A percentile compares a stretch with the other conserved stretches of the same genome.
Conservation (phyloP, 2,329 filamentous ascomycete genomes). For the Neofusicoccum umdonicola region DNA sequence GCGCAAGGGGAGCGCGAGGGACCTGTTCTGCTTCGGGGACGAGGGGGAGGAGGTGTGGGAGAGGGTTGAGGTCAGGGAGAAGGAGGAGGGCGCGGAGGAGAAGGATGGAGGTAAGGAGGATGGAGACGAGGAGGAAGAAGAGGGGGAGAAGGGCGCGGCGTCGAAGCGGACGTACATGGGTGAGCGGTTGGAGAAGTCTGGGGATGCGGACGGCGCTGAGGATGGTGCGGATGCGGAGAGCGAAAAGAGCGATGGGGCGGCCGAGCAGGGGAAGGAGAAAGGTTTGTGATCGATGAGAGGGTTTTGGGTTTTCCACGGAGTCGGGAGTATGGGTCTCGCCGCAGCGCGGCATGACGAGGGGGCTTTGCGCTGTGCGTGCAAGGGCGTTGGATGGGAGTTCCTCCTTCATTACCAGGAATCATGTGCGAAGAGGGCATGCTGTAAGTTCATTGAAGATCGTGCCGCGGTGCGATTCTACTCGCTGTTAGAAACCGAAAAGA, state of each 20-base stretch:
- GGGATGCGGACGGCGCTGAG: background rate
- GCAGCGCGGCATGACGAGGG: too few species aligned
- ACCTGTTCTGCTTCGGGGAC: conserved; percentile 64
- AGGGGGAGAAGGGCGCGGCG: background rate
- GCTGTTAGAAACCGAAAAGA: too few species aligned
- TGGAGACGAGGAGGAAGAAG: background rate
- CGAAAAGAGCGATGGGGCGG: background rate
- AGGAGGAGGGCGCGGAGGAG: background rate
- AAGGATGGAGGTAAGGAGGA: background rate
- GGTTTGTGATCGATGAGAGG: conserved; percentile 1
- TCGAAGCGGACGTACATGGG: background rate
- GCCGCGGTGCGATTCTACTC: too few species aligned
- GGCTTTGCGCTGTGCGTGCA: too few species aligned
- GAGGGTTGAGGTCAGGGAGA: background rate
- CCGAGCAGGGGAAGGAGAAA: background rate
- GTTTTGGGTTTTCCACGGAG: too few species aligned
- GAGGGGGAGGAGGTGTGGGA: conserved; percentile 24
- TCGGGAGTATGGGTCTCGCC: too few species aligned
- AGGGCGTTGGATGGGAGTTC: too few species aligned
- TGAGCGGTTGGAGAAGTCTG: background rate
- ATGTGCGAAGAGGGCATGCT: too few species aligned
- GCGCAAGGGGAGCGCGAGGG: conserved; percentile 46
- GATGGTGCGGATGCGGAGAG: background rate
- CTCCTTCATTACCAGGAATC: too few species aligned
- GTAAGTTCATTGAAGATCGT: too few species aligned